Base-by-base conservation (phyloP, 352 stramenopile genomes). In the Peronospora belbahrii region DNA sequence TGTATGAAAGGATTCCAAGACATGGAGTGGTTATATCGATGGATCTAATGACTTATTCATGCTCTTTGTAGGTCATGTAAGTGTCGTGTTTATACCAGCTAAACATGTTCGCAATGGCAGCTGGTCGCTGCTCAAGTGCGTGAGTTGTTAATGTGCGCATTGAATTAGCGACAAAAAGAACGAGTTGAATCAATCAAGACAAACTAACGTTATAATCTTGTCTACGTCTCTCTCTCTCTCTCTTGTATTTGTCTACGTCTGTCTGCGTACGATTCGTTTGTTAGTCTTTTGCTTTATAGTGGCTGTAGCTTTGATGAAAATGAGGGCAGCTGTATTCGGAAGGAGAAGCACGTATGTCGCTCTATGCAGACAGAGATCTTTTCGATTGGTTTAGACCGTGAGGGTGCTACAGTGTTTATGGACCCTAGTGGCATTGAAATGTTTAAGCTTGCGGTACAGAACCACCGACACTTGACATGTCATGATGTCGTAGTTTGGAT, bases 91-190 rank as follows among this genome's bases (percentile, higher is more conserved):
- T 49, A 76, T 93, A 49, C 66, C 82, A 15, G 59, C 65, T 0
- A 63, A 78, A 48, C 76, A 83, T 56, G 62, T 93, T 11, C 73
- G 67, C 37, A 65, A 78, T 34, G 76, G 76, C 61, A 88, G 70
- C 45, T 93, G 82, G 82, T 58, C 79, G 42, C 56, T 93, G 37
- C 74, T 93, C 66, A 90, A 88, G 82, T 93, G 59, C 52, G 65
- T 64, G 19, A 35, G 56, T 40, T 60, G 32, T 38, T 51, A 58
- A 62, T 56, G 43, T 56, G 59, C 44, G 48, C 54, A 33, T 59
- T 31, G 25, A 35, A 36, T 18, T 30, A 1, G 35, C 27, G 19
- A 10, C 9, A 22, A 46, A n/a, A 17, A n/a, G n/a, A n/a, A n/a
- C n/a, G n/a, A 22, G 38, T n/a, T 34, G 20, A 31, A 28, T 10